Conservation (phyloP, 441 rosid species). For the Geranium incanum region DNA sequence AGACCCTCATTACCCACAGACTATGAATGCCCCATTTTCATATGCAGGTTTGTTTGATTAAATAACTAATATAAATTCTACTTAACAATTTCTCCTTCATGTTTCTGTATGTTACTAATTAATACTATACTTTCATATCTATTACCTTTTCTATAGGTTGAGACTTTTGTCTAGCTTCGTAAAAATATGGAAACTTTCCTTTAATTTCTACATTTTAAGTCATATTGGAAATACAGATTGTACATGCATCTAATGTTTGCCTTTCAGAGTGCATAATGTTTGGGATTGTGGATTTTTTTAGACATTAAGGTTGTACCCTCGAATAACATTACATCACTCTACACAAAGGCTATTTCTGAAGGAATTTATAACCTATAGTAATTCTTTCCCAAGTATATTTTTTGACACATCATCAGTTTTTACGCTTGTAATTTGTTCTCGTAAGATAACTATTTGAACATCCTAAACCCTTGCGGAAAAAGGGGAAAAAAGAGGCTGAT, state of each 20-base stretch:
- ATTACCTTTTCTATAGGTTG: not conserved
- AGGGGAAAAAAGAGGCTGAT: not conserved
- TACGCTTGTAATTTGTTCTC: not conserved
- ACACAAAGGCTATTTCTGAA: not conserved
- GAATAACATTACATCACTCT: not conserved
- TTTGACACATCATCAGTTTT: not conserved
- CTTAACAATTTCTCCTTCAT: not conserved
- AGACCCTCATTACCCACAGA: slow-evolving; percentile 80
- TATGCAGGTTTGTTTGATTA: slow-evolving; percentile 62
- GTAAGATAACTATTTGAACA: not conserved
- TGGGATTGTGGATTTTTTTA: not conserved
- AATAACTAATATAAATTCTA: not conserved
- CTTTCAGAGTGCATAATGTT: not conserved
- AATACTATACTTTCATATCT: not conserved
- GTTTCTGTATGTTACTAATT: not conserved
- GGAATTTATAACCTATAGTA: not conserved
- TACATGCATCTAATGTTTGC: not conserved
- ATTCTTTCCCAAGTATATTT: not conserved
- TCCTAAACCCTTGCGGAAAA: not conserved
- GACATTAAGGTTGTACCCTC: not conserved
- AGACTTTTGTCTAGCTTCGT: not conserved
- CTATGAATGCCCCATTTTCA: slow-evolving; percentile 73
- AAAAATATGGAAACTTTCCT: not conserved
- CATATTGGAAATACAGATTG: not conserved
- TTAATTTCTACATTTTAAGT: not conserved